Conservation (phyloP, 2,329 filamentous ascomycete species). For the Claviceps capensis region DNA sequence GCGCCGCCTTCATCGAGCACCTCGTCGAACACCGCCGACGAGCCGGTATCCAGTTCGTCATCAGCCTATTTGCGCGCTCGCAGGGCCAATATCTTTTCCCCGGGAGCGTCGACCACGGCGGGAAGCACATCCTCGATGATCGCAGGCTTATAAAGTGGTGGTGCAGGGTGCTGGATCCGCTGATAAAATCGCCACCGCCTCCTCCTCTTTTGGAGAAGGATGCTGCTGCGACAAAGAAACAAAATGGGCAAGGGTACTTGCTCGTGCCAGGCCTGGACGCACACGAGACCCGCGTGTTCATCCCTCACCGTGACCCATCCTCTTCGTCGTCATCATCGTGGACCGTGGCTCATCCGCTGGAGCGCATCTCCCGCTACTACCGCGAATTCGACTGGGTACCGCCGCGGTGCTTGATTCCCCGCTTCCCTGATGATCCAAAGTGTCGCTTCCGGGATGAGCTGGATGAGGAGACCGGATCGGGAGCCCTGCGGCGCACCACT, state of each 20-base stretch:
- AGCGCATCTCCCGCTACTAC: slow-evolving; percentile 46
- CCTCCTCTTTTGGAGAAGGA: slow-evolving; percentile 24
- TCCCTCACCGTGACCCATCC: slow-evolving; percentile 42
- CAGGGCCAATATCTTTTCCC: slow-evolving; percentile 94
- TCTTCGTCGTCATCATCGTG: slow-evolving; percentile 36
- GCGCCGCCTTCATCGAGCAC: slow-evolving; percentile 61
- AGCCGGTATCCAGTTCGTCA: slow-evolving; percentile 51
- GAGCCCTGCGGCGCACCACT: slow-evolving; percentile 35
- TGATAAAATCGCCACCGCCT: slow-evolving; percentile 41
- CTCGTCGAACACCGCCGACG: slow-evolving; percentile 55
- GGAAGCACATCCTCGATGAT: slow-evolving; percentile 88
- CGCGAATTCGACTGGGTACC: slow-evolving; percentile 48
- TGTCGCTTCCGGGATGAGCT: slow-evolving; percentile 77
- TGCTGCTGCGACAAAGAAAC: slow-evolving; percentile 27
- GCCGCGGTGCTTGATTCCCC: slow-evolving; percentile 72
- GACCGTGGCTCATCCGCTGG: slow-evolving; percentile 61
- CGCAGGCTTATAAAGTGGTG: slow-evolving; percentile 88
- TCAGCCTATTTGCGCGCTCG: slow-evolving; percentile 84
- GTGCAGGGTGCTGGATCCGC: slow-evolving; percentile 73
- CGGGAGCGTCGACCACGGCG: slow-evolving; percentile 68
- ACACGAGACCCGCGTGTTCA: slow-evolving; percentile 67
- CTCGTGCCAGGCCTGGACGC: slow-evolving; percentile 75
- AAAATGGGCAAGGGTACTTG: slow-evolving; percentile 48
- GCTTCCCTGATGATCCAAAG: slow-evolving; percentile 92
- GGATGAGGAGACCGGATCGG: slow-evolving; percentile 61